phyloP scores from a whole-genome alignment of 768 basidiomycete species.

The Macrolepiota fuliginosa region DNA sequence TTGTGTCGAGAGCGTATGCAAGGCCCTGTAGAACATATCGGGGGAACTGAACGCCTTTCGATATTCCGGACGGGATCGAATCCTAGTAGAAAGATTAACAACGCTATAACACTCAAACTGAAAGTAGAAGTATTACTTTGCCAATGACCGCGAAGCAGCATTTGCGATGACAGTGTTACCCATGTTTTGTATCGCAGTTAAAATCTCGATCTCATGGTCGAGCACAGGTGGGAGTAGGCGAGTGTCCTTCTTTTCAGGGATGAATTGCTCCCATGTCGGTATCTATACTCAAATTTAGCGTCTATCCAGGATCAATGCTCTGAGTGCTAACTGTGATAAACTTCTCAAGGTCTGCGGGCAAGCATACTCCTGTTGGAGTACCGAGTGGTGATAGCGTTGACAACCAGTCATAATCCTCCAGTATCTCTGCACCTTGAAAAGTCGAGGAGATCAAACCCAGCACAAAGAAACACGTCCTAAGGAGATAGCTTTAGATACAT shows the following conservation, averaged over 20 bases:
- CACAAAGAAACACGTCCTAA: conserved; percentile 94
- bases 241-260: conserved; percentile 34
- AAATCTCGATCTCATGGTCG: conserved; percentile 76
- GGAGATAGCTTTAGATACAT: not conserved
- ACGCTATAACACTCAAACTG: not conserved
- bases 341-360: conserved; percentile 79
- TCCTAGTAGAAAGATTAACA: conserved; percentile 36
- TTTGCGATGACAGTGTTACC: conserved; percentile 96
- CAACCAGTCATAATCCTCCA: conserved; percentile 93
- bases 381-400: conserved; percentile 86
- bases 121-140: conserved; percentile 51
- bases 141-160: conserved; percentile 86
- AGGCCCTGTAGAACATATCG: conserved; percentile 76
- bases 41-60: conserved; percentile 75
- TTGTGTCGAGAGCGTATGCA: conserved; percentile 85
- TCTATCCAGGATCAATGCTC: not conserved
- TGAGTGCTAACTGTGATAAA: conserved; percentile 67
- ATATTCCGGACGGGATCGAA: conserved; percentile 78
- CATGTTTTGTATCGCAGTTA: conserved; percentile 89
- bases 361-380: conserved; percentile 84
- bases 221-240: conserved; percentile 64
- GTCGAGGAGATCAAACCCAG: conserved; percentile 92
- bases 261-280: conserved; percentile 57
- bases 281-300: conserved; percentile 41
- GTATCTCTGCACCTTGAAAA: conserved; percentile 85